These are phyloP conservation scores for Haberlea rhodopensis DNA, from an alignment of 257 asterid genomes.

Conservation along the genomic window DNA sequence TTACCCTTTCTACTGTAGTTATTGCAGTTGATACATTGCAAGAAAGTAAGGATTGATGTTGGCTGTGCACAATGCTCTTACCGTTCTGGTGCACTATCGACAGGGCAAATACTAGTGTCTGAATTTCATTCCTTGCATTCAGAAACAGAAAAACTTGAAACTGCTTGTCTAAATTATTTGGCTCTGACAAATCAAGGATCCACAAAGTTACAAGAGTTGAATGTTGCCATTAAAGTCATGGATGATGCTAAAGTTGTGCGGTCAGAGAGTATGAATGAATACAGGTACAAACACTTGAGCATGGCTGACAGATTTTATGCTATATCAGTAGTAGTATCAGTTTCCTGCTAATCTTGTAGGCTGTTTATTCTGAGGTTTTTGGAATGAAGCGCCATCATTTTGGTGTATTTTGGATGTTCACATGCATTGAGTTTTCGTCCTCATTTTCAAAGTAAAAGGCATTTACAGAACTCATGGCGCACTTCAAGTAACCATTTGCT, in stretches of 20 bases:
- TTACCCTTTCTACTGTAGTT: constrained; percentile 20
- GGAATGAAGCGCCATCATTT: not conserved
- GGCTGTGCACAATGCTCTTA: constrained; percentile 73
- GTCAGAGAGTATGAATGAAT: constrained; percentile 78
- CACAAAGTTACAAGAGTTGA: constrained; percentile 65
- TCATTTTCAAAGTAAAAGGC: no score
- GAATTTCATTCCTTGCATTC: constrained; percentile 76
- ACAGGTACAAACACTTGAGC: constrained; percentile 50
- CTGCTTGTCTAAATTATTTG: constrained; percentile 69
- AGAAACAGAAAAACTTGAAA: constrained; percentile 75
- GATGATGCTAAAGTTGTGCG: constrained; percentile 86
- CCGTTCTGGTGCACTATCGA: constrained; percentile 88
- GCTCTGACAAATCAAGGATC: constrained; percentile 73
- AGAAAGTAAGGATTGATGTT: constrained; percentile 83
- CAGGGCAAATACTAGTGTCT: constrained; percentile 83
- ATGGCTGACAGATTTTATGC: constrained; percentile 12
- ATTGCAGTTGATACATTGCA: constrained; percentile 73
- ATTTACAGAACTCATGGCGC: no score
- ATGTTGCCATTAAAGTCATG: constrained; percentile 65
- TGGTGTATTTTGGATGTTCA: not conserved
- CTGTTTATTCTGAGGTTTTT: not conserved
- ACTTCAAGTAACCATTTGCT: no score
- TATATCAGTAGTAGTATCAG: not conserved
- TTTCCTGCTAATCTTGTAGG: not conserved
- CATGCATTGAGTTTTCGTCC: not conserved